Percentiles rank a stretch among this genome's conserved stretches.
Evolutionary conservation across 2,329 filamentous ascomycete genomes (phyloP).

Genomic region (Sporothrix euskadiensis): DNA sequence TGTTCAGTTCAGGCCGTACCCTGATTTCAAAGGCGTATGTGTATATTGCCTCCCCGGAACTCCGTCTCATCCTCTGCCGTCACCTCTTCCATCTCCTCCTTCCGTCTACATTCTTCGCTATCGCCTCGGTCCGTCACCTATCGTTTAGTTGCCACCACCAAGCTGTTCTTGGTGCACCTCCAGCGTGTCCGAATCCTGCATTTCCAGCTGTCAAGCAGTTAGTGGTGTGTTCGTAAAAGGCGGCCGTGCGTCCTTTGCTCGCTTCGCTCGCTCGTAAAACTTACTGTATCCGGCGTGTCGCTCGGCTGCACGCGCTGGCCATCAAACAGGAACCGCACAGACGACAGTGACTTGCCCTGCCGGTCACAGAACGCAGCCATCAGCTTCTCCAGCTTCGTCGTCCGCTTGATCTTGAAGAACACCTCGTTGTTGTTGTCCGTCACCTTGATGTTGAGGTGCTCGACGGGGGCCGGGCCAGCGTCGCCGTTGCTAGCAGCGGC

Average conservation of each 20-base stretch:
- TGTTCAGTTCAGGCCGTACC: background rate
- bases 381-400: constrained; percentile 92
- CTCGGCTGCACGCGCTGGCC: constrained; percentile 86
- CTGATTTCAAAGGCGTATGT: background rate
- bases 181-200: constrained; percentile 92
- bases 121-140: background rate
- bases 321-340: constrained; percentile 93
- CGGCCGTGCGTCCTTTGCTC: background rate
- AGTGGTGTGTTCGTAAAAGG: background rate
- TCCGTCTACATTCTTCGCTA: background rate
- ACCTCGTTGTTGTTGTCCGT: constrained; percentile 99
- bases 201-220: constrained; percentile 70
- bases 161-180: constrained; percentile 99
- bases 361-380: constrained; percentile 98
- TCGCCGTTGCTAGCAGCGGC: constrained; percentile 40
- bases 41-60: constrained; percentile 11
- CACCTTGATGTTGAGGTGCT: constrained; percentile 98
- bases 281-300: constrained; percentile 88
- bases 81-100: background rate
- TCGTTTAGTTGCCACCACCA: constrained; percentile 57
- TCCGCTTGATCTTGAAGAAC: constrained; percentile 99
- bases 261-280: constrained; percentile 39
- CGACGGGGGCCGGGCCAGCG: constrained; percentile 46
- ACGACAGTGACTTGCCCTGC: constrained; percentile 81
- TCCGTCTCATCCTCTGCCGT: background rate